Percentiles rank a stretch among this genome's conserved stretches.
Evolutionary conservation across 345 rosid genomes (phyloP).

Genomic region (Corymbia maculata): DNA sequence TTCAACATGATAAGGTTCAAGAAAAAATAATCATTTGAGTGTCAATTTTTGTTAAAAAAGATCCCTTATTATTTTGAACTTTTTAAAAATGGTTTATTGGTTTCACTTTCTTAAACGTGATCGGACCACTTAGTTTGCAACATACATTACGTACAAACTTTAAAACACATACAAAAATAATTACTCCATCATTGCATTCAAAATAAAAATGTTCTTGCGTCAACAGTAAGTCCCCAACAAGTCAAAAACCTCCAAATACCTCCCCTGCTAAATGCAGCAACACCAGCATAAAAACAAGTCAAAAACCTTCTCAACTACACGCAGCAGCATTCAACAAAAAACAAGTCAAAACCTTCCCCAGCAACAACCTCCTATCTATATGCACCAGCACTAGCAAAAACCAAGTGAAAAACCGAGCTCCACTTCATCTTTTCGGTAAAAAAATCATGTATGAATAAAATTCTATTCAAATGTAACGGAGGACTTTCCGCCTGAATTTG

Average conservation of each 20-base stretch:
- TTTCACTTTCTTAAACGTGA: background rate
- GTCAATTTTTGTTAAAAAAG: background rate
- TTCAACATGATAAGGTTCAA: rapidly evolving
- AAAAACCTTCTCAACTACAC: background rate
- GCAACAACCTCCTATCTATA: background rate
- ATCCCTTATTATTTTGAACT: no score
- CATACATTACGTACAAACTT: background rate
- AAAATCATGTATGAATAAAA: no score
- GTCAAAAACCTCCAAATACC: background rate
- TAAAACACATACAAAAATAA: background rate
- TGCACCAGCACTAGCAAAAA: background rate
- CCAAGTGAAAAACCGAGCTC: no score
- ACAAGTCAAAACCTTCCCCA: no score
- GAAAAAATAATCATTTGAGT: background rate
- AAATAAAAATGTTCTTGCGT: background rate
- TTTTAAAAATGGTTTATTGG: background rate
- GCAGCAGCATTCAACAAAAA: no score
- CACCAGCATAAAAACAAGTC: no score
- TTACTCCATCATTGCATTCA: background rate
- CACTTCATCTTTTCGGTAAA: background rate
- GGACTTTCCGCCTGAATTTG: no score
- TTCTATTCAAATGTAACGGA: background rate
- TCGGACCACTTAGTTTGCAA: background rate
- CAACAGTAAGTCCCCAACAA: background rate
- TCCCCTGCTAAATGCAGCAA: no score